phyloP scores from a whole-genome alignment of 2,329 filamentous ascomycete genomes.

The Aureobasidium sp. region DNA sequence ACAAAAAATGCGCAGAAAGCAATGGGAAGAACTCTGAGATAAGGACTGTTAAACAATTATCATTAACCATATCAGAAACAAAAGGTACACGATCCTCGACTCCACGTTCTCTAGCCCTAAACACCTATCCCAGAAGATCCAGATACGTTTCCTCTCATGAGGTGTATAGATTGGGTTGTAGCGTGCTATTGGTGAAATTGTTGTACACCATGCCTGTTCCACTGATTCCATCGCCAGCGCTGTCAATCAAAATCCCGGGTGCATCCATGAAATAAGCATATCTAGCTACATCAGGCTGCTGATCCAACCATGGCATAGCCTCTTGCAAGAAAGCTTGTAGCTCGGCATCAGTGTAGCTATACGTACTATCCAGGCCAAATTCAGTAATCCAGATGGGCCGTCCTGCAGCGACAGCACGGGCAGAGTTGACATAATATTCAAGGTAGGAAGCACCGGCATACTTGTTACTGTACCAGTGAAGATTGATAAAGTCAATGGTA shows the following conservation, averaged over 20 bases:
- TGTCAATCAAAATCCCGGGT: constrained; percentile 22
- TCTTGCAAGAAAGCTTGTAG: constrained; percentile 38
- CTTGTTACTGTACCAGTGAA: constrained; percentile 50
- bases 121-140: neutral
- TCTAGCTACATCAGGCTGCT: constrained; percentile 28
- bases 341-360: constrained; percentile 28
- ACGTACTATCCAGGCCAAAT: constrained; percentile 41
- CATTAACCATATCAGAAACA: neutral
- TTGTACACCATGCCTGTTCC: constrained; percentile 19
- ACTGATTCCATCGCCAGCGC: constrained; percentile 17
- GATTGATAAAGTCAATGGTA: constrained; percentile 49
- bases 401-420: constrained; percentile 11
- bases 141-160: neutral
- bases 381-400: constrained; percentile 43
- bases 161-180: neutral
- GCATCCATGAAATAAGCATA: constrained; percentile 28
- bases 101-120: neutral
- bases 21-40: neutral
- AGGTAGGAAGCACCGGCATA: constrained; percentile 23
- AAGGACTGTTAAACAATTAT: neutral
- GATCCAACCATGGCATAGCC: constrained; percentile 35
- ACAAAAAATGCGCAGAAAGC: neutral
- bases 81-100: neutral
- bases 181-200: constrained; percentile 13
- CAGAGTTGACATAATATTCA: constrained; percentile 36